Percentiles rank a stretch among this genome's conserved stretches.
Evolutionary conservation across 1,139 yeast genomes (phyloP).

Genomic region (Torulaspora pretoriensis): DNA sequence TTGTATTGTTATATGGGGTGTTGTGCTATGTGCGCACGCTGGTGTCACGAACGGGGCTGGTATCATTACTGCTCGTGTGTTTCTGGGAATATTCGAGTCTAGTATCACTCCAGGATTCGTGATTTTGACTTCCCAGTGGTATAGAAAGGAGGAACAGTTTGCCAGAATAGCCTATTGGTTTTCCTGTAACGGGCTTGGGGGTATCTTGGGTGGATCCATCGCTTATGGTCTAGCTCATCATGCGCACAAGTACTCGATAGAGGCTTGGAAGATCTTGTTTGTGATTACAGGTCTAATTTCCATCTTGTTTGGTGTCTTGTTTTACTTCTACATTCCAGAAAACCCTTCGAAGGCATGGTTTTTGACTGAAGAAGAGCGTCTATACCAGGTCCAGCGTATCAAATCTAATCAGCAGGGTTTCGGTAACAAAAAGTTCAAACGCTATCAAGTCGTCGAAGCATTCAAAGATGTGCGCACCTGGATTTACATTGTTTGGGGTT

Average conservation of each 20-base stretch:
- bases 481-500: conserved; percentile 40
- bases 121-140: conserved; percentile 50
- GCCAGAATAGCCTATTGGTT: conserved; percentile 46
- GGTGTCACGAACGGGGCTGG: conserved; percentile 19
- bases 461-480: conserved; percentile 46
- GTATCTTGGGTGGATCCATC: conserved; percentile 40
- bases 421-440: conserved; percentile 49
- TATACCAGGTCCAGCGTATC: conserved; percentile 47
- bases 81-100: conserved; percentile 9
- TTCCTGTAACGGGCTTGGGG: conserved; percentile 47
- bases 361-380: conserved; percentile 46
- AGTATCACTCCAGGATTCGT: conserved; percentile 43
- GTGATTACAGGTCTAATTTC: conserved; percentile 46
- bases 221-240: conserved; percentile 44
- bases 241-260: conserved; percentile 33
- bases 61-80: conserved; percentile 7
- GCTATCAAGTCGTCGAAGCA: conserved; percentile 47
- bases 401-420: conserved; percentile 45
- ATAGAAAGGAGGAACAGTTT: conserved; percentile 45
- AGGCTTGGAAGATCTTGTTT: conserved; percentile 46
- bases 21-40: conserved; percentile 41
- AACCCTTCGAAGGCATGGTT: conserved; percentile 47
- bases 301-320: conserved; percentile 42
- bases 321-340: conserved; percentile 46
- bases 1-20: conserved; percentile 45